phyloP scores from a whole-genome alignment of 2,329 filamentous ascomycete genomes.

The Fusarium albosuccineum region DNA sequence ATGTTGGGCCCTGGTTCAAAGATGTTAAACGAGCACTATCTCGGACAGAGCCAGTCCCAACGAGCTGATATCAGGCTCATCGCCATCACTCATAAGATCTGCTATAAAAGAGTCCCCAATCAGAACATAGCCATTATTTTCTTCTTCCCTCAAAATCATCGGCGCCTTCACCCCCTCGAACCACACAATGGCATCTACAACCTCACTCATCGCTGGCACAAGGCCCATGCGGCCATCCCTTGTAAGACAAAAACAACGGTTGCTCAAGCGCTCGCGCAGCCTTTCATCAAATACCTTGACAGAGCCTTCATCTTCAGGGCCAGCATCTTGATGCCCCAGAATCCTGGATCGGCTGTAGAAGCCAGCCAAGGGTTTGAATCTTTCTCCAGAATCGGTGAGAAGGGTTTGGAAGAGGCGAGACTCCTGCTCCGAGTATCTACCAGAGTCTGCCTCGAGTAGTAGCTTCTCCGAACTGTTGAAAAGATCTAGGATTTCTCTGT shows the following conservation, averaged over 20 bases:
- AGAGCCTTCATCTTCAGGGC: slow-evolving; percentile 10
- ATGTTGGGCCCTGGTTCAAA: too few species aligned
- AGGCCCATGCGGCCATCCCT: too few species aligned
- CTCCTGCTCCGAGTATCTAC: not conserved
- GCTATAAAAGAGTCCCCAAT: slow-evolving; percentile 15
- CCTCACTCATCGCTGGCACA: too few species aligned
- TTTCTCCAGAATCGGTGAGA: slow-evolving; percentile 1
- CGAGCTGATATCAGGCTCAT: not conserved
- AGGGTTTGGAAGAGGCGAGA: slow-evolving; percentile 4
- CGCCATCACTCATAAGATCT: slow-evolving; percentile 1
- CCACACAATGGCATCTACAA: too few species aligned
- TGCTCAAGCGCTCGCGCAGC: too few species aligned
- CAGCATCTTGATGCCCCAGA: slow-evolving; percentile 9
- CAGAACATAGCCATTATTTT: slow-evolving; percentile 8
- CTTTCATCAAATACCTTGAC: not conserved
- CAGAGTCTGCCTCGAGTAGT: not conserved
- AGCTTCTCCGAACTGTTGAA: slow-evolving; percentile 5
- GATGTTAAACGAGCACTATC: not conserved
- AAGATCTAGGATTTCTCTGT: slow-evolving; percentile 7
- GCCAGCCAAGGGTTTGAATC: slow-evolving; percentile 1
- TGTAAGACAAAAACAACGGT: too few species aligned
- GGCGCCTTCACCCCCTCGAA: too few species aligned
- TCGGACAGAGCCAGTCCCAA: not conserved
- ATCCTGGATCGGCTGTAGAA: not conserved
- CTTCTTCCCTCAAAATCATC: not conserved